Evolutionary conservation across 2,329 filamentous ascomycete genomes (phyloP).

Genomic region (Penicillium expansum): DNA sequence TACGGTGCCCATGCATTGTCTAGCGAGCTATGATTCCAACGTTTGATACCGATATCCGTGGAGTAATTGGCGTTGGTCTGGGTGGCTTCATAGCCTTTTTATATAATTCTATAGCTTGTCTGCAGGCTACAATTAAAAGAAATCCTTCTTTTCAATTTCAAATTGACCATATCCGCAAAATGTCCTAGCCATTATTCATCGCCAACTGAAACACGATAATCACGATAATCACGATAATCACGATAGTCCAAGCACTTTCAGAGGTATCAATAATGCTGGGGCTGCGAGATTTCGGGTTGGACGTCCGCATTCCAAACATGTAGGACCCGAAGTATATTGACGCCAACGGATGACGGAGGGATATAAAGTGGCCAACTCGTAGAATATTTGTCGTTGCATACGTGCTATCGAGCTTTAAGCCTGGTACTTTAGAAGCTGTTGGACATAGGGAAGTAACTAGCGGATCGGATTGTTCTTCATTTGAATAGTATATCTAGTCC

Average conservation of each 20-base stretch:
- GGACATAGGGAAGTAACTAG: neutral
- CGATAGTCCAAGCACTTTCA: neutral
- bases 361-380: neutral
- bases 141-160: neutral
- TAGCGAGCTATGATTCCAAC: slow-evolving; percentile 3
- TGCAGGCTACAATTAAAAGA: neutral
- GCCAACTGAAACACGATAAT: neutral
- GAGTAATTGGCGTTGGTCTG: slow-evolving; percentile 1
- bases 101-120: neutral
- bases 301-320: neutral
- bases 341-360: neutral
- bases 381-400: neutral
- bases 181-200: no score
- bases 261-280: neutral
- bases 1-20: neutral
- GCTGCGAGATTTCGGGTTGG: no score
- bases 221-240: neutral
- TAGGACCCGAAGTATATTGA: neutral
- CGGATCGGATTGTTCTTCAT: neutral
- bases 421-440: neutral
- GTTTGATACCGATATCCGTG: slow-evolving; percentile 1
- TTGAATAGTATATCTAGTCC: neutral
- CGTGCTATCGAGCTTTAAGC: no score
- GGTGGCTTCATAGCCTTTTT: neutral
- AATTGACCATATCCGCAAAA: neutral